Percentiles rank a stretch among this genome's conserved stretches.
Evolutionary conservation across 306 rosid species (phyloP).

Genomic region (Casuarina equisetifolia): DNA sequence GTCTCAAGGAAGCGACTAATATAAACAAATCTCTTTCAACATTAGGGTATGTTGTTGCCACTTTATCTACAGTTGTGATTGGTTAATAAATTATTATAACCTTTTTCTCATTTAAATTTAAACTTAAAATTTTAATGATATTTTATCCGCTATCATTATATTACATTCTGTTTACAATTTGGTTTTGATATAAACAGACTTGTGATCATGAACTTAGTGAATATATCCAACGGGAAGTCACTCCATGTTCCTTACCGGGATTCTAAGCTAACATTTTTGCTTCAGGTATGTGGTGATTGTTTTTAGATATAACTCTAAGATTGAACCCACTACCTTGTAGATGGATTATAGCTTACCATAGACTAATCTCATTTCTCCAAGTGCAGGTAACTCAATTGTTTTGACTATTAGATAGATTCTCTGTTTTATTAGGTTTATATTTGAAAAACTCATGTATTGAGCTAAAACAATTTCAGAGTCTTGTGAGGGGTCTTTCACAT

Average conservation of each 20-base stretch:
- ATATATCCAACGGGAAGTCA: conserved; percentile 83
- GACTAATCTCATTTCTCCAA: neutral
- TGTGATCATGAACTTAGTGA: conserved; percentile 94
- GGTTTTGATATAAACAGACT: conserved; percentile 59
- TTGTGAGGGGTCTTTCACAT: neutral
- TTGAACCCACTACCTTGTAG: neutral
- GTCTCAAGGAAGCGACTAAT: conserved; percentile 96
- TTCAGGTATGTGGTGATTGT: conserved; percentile 62
- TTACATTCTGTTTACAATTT: conserved; percentile 3
- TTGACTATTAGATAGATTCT: neutral
- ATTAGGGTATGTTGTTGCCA: conserved; percentile 63
- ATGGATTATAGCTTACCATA: neutral
- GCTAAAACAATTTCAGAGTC: neutral
- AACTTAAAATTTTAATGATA: neutral
- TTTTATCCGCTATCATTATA: neutral
- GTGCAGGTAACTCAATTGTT: neutral
- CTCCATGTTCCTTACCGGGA: conserved; percentile 97
- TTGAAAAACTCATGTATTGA: neutral
- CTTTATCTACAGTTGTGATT: conserved; percentile 18
- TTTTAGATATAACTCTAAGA: conserved; percentile 14
- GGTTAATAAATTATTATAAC: neutral
- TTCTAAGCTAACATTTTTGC: conserved; percentile 94
- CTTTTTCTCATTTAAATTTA: neutral
- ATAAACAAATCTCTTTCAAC: conserved; percentile 98
- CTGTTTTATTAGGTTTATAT: neutral